phyloP scores from a whole-genome alignment of 2,329 filamentous ascomycete genomes.

The Cephalotrichum gorgonifer region DNA sequence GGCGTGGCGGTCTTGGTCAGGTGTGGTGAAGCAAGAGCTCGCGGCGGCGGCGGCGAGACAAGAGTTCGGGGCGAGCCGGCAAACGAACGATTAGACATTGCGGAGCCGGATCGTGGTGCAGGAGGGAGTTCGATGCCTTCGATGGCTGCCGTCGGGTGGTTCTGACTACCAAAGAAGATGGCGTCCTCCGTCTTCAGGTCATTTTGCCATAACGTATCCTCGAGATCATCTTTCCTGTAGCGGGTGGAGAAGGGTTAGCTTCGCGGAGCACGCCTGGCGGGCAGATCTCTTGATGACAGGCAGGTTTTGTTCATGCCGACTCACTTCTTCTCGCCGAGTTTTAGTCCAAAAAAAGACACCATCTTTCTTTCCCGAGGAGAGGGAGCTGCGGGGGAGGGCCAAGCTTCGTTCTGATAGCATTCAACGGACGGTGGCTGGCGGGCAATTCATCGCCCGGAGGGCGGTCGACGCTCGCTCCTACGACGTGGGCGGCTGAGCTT shows the following conservation, averaged over 20 bases:
- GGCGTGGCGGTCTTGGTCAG: slow-evolving; percentile 6
- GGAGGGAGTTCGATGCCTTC: slow-evolving; percentile 9
- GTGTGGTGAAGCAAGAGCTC: not conserved
- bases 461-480: not conserved
- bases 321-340: slow-evolving; percentile 48
- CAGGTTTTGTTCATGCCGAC: slow-evolving; percentile 15
- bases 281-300: not conserved
- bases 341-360: slow-evolving; percentile 51
- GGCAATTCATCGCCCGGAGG: not conserved
- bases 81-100: slow-evolving; percentile 7
- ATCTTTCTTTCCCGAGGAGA: slow-evolving; percentile 28
- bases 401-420: not conserved
- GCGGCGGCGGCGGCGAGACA: not conserved
- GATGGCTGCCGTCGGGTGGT: not conserved
- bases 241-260: not conserved
- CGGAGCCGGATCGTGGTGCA: slow-evolving; percentile 11
- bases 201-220: slow-evolving; percentile 9
- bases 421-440: not conserved
- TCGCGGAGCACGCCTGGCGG: not conserved
- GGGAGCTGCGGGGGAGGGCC: not conserved
- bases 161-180: not conserved
- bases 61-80: not conserved
- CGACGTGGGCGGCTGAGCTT: too few species aligned
- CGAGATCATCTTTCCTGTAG: not conserved
- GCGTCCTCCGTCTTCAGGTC: slow-evolving; percentile 9